phyloP scores from a whole-genome alignment of 2,329 filamentous ascomycete species.

The Plenodomus lindquistii region DNA sequence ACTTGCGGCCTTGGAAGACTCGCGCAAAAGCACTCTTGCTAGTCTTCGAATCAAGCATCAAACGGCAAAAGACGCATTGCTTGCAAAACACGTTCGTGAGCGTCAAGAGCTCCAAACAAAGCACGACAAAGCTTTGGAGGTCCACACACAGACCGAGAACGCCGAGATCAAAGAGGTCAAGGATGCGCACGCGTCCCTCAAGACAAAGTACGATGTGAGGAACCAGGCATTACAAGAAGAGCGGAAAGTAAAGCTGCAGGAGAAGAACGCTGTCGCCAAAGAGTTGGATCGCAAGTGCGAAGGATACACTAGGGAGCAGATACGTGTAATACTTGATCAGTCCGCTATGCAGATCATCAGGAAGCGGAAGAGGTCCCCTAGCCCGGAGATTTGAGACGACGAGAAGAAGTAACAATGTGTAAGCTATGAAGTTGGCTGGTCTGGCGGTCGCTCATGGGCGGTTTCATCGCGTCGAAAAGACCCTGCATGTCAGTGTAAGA shows the following conservation, averaged over 20 bases:
- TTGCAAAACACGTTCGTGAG: neutral
- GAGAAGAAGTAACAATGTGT: neutral
- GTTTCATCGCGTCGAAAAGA: too few relatives aligned
- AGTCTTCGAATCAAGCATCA: neutral
- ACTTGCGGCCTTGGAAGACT: neutral
- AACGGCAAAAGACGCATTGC: neutral
- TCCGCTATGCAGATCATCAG: neutral
- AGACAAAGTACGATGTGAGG: neutral
- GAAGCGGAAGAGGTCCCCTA: too few relatives aligned
- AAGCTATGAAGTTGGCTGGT: too few relatives aligned
- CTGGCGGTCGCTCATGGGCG: too few relatives aligned
- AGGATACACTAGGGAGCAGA: neutral
- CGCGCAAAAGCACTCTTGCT: neutral
- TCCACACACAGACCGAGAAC: neutral
- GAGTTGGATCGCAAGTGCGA: neutral
- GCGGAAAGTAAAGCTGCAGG: neutral
- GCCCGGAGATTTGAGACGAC: neutral
- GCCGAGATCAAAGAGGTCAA: neutral
- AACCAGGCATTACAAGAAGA: neutral
- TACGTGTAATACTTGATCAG: neutral
- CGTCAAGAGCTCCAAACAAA: neutral
- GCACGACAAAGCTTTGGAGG: neutral
- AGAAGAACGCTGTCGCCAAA: neutral
- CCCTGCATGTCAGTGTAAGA: too few relatives aligned
- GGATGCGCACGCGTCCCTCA: neutral